Evolutionary conservation across 108 stramenopile genomes (phyloP).

Genomic region (Cyclotella atomus): DNA sequence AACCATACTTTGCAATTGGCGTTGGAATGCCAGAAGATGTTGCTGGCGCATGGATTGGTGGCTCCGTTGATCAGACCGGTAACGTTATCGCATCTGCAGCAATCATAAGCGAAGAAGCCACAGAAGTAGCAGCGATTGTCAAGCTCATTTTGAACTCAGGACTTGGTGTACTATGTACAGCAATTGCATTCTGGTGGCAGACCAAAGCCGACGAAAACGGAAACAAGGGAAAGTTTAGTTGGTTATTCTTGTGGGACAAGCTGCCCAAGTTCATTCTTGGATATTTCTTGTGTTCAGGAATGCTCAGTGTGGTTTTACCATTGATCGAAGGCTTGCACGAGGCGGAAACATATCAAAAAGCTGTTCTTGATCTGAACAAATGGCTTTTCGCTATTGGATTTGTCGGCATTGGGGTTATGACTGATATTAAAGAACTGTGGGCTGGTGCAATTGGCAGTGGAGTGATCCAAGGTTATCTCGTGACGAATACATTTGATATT

Average conservation of each 20-base stretch:
- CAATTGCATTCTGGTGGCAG: slow-evolving; percentile 16
- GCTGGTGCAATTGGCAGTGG: slow-evolving; percentile 6
- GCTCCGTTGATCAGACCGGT: slow-evolving; percentile 11
- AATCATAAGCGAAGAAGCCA: slow-evolving; percentile 8
- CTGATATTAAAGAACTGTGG: slow-evolving; percentile 8
- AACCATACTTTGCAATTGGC: slow-evolving; percentile 15
- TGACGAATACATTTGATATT: slow-evolving; percentile 1
- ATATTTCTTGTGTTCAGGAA: slow-evolving; percentile 3
- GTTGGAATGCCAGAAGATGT: slow-evolving; percentile 8
- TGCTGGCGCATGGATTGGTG: slow-evolving; percentile 18
- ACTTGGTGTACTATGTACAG: slow-evolving; percentile 9
- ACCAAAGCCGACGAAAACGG: slow-evolving; percentile 2
- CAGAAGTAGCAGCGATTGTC: slow-evolving; percentile 11
- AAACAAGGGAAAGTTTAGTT: slow-evolving; percentile 10
- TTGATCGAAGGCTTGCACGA: neutral
- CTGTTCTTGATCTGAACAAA: slow-evolving; percentile 12
- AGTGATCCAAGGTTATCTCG: slow-evolving; percentile 10
- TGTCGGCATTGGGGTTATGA: slow-evolving; percentile 7
- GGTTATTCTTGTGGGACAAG: slow-evolving; percentile 15
- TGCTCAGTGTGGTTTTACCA: slow-evolving; percentile 6
- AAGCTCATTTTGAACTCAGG: slow-evolving; percentile 17
- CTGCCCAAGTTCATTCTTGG: slow-evolving; percentile 13
- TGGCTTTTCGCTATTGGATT: slow-evolving; percentile 7
- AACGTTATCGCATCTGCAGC: slow-evolving; percentile 13
- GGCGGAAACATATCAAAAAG: neutral